A percentile compares a stretch with the other conserved stretches of the same genome.
Conservation (phyloP, 1,284 basidiomycete species). For the Inonotus obliquus region DNA sequence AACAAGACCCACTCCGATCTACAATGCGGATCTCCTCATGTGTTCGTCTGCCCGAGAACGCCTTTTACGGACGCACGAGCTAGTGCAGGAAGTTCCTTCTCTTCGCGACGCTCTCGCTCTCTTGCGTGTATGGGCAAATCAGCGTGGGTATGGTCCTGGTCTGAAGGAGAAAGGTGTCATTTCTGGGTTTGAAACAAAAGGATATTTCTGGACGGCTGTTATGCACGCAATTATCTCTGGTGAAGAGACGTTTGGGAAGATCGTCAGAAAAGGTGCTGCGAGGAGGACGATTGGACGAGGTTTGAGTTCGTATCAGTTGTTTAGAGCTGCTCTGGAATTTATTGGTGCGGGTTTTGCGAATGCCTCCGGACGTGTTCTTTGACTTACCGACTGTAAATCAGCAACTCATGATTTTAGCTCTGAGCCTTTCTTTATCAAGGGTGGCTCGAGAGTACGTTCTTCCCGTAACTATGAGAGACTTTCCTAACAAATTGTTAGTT, state of each 20-base stretch:
- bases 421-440: constrained; percentile 51
- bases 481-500: constrained; percentile 37
- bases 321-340: constrained; percentile 77
- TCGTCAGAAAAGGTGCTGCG: constrained; percentile 33
- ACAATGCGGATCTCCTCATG: constrained; percentile 74
- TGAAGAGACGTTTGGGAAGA: constrained; percentile 43
- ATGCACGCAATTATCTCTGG: constrained; percentile 72
- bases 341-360: constrained; percentile 46
- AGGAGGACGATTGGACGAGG: constrained; percentile 63
- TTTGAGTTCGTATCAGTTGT: constrained; percentile 83
- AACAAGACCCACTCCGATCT: constrained; percentile 55
- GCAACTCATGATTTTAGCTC: constrained; percentile 69
- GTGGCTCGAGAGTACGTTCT: constrained; percentile 43
- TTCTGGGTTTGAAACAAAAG: constrained; percentile 62
- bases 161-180: constrained; percentile 44
- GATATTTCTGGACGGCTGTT: constrained; percentile 66
- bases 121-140: constrained; percentile 87
- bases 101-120: constrained; percentile 77
- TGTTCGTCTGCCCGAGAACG: constrained; percentile 62
- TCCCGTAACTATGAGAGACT: constrained; percentile 1
- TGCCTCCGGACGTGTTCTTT: not conserved
- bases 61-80: constrained; percentile 64
- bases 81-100: constrained; percentile 58
- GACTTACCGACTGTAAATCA: constrained; percentile 26
- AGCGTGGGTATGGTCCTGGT: constrained; percentile 66